Evolutionary conservation across 1,284 basidiomycete species (phyloP).

Genomic region (Ceratorhiza oryzae-sativae): DNA sequence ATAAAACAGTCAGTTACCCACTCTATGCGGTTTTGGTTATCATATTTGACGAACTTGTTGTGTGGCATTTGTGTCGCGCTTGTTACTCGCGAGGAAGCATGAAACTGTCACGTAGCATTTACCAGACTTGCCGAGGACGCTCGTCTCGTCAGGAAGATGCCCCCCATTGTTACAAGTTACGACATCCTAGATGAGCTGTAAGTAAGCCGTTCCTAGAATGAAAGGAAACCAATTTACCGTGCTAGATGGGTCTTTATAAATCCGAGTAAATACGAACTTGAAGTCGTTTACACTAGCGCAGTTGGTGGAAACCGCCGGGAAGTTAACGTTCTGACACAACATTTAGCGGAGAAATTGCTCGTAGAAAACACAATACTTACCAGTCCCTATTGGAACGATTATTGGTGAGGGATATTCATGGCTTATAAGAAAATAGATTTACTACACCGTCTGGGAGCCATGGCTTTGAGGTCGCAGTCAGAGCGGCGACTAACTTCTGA

Average conservation of each 20-base stretch:
- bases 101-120: conserved; percentile 29
- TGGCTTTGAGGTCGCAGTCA: conserved; percentile 50
- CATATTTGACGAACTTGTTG: not conserved
- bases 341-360: not conserved
- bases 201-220: not conserved
- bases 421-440: not conserved
- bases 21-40: no score
- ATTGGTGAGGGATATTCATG: no score
- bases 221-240: not conserved
- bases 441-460: conserved; percentile 55
- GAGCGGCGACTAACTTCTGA: conserved; percentile 52
- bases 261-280: conserved; percentile 58
- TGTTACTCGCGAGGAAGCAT: not conserved
- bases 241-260: conserved; percentile 42
- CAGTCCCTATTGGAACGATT: no score
- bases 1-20: no score
- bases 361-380: no score
- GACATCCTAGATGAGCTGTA: conserved; percentile 6
- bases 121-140: not conserved
- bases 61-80: not conserved
- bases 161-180: conserved; percentile 30
- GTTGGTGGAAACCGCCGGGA: conserved; percentile 51
- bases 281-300: conserved; percentile 53
- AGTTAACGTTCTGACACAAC: conserved; percentile 59
- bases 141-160: conserved; percentile 11